Base-by-base conservation (phyloP, 305 asterid genomes). In the Andrographis paniculata region DNA sequence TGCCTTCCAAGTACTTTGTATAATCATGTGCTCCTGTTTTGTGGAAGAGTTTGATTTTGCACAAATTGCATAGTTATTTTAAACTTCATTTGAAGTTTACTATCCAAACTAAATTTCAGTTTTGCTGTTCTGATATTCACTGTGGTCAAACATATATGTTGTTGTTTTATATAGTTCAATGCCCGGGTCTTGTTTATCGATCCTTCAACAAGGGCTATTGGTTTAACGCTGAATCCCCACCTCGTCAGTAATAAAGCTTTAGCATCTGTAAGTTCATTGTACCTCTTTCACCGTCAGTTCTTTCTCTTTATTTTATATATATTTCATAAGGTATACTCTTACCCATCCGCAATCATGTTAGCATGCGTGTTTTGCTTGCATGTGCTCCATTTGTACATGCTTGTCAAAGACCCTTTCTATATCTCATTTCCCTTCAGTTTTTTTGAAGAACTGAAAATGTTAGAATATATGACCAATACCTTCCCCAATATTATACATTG, bases 161-260 rank as follows among this genome's bases (percentile, higher is more conserved):
- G 48, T 20, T 57, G 47, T 58, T 61, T 58, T 61, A 42, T 68
- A 52, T 56, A 91, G 99, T 77, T 86, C 73, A 80, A 71, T 75
- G 95, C 99, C 35, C 92, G 96, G 48, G 82, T 91, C 71, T 70
- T 91, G 69, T 91, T 91, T 68, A 77, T 91, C 57, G 99, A 91
- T 53, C 95, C 99, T 58, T 64, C 85, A 46, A 80, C 85, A 48
- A 77, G 99, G 73, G 95, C 99, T 73, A 79, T 86, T 64, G 99
- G 99, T 31, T 76, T 91, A 64, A 83, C 99, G 17, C 45, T 91
- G 79, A 91, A 78, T 59, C 83, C 95, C 53, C 71, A 73, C 56
- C 80, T 91, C 50, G 85, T 86, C 66, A 61, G 62, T 45, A 83
- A 86, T 71, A 80, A 60, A 66, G 85, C 96, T 55, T 84, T 96